phyloP scores from a whole-genome alignment of 1,284 basidiomycete species.

The Schizophyllum amplum region DNA sequence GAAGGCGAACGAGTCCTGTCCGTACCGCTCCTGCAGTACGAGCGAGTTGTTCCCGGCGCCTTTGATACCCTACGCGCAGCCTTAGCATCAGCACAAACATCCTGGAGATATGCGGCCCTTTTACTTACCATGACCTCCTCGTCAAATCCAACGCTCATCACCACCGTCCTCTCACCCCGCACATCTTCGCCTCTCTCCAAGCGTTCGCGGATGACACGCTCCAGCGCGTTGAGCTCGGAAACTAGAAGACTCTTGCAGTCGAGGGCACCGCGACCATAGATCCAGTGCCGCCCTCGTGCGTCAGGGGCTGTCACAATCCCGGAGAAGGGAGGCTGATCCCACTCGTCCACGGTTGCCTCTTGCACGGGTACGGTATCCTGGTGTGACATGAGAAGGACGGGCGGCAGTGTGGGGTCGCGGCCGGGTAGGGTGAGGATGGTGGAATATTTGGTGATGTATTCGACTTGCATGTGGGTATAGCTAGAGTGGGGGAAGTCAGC shows the following conservation, averaged over 20 bases:
- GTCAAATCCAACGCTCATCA: neutral
- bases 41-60: neutral
- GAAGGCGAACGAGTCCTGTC: neutral
- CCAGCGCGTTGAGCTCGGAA: neutral
- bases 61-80: neutral
- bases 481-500: too few relatives aligned
- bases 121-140: neutral
- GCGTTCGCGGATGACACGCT: neutral
- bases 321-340: conserved; percentile 7
- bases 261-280: conserved; percentile 8
- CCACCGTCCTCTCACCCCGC: neutral
- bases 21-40: neutral
- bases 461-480: neutral
- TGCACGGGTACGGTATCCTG: conserved; percentile 11
- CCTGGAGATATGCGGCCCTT: neutral
- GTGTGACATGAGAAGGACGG: conserved; percentile 9
- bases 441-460: neutral
- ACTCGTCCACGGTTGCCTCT: conserved; percentile 3
- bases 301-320: conserved; percentile 1
- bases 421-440: neutral
- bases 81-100: neutral
- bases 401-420: neutral
- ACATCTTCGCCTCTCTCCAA: neutral
- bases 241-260: neutral
- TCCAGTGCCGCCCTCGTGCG: conserved; percentile 2